A percentile compares a stretch with the other conserved stretches of the same genome.
Conservation (phyloP, 768 basidiomycete genomes). For the Suillus sp. region DNA sequence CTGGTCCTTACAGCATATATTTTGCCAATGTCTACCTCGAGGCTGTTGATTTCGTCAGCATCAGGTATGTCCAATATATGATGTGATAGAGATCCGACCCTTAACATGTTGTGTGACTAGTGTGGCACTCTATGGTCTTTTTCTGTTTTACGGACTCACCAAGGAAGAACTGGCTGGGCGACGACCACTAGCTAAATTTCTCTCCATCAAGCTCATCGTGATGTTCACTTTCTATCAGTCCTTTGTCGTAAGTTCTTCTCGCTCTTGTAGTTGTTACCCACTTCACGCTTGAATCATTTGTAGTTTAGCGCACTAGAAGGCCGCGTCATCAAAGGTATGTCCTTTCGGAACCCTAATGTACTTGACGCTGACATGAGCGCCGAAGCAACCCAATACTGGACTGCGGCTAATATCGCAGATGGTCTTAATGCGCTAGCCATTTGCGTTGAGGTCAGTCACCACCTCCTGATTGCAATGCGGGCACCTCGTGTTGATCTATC, state of each 20-base stretch:
- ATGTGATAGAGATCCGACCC: background rate
- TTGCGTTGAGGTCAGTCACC: slow-evolving; percentile 69
- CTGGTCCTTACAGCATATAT: slow-evolving; percentile 55
- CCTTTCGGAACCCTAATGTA: background rate
- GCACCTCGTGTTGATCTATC: slow-evolving; percentile 12
- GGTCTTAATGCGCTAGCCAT: slow-evolving; percentile 82
- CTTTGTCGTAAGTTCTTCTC: slow-evolving; percentile 56
- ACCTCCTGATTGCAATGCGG: background rate
- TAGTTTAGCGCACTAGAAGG: slow-evolving; percentile 71
- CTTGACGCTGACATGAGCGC: background rate
- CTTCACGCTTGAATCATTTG: slow-evolving; percentile 10
- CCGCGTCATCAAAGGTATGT: slow-evolving; percentile 64
- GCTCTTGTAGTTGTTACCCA: background rate
- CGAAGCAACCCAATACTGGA: slow-evolving; percentile 79
- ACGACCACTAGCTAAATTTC: slow-evolving; percentile 81
- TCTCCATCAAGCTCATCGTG: slow-evolving; percentile 84
- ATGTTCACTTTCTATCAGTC: slow-evolving; percentile 90
- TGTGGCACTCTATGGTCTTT: slow-evolving; percentile 82
- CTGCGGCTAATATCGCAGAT: slow-evolving; percentile 78
- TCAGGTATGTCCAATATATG: slow-evolving; percentile 51
- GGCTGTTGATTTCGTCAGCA: slow-evolving; percentile 76
- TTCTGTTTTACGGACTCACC: slow-evolving; percentile 82
- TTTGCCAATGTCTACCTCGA: slow-evolving; percentile 74
- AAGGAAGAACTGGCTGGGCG: slow-evolving; percentile 76
- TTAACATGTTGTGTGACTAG: slow-evolving; percentile 37